Evolutionary conservation across 208 protist genomes (phyloP), one percentile per base, ranked within the genome.

Genomic region (Leishmania major): DNA sequence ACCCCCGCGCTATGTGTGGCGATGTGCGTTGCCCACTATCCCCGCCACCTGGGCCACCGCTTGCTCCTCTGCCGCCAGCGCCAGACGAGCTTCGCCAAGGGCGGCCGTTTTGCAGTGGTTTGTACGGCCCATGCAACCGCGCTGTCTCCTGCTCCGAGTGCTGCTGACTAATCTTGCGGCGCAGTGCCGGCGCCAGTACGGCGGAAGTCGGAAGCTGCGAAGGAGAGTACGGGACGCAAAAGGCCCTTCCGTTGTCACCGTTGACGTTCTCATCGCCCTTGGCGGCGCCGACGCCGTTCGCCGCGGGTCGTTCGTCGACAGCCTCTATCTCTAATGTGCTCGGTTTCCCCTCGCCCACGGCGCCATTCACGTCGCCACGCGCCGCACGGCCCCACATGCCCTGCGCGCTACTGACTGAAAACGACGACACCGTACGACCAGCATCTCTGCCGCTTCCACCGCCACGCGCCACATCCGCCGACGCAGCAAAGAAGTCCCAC

Each of bases 401-500:
- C 25, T 57, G 79, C 47, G 40, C 51, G 17, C 78, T 73, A 19
- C 28, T 43, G 0, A 22, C 40, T 8, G 51, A n/a, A 8, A 35
- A 15, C 35, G 37, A 47, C 8, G 60, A 45, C n/a, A 45, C 71
- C 37, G 37, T 59, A 51, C 19, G 70, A 5, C 15, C 72, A 59
- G 43, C 64, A 51, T 66, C 22, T 57, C 57, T 47, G 8, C 6
- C 55, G 11, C 75, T 37, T 70, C 60, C 5, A 47, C 70, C 84
- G 43, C 28, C 59, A 19, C 70, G 49, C 40, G 45, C 74, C 22
- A 43, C 78, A 2, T 77, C 53, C 1, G 66, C 40, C 5, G 71
- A 76, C 8, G 80, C 66, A 47, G 74, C 49, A 85, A 96, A 95
- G 47, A 97, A 93, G 57, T 88, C 57, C 93, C 94, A 97, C 66